Evolutionary conservation across 2,329 filamentous ascomycete species (phyloP).

Genomic region (Setomelanomma holmii): DNA sequence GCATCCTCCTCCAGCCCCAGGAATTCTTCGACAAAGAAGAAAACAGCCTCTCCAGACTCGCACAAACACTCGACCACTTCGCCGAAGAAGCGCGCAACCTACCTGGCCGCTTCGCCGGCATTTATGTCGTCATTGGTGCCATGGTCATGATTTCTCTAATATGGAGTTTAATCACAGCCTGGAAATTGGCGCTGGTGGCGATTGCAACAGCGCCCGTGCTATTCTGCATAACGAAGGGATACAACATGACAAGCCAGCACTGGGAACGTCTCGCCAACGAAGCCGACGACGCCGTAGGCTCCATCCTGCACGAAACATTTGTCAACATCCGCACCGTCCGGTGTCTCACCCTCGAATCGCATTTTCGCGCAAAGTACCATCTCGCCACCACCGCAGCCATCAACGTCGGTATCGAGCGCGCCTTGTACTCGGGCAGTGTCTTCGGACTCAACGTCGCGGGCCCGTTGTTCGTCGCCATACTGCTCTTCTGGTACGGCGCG

Average conservation of each 20-base stretch:
- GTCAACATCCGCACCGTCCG: conserved; percentile 80
- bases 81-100: conserved; percentile 88
- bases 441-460: conserved; percentile 81
- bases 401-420: conserved; percentile 69
- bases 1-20: conserved; percentile 76
- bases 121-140: conserved; percentile 68
- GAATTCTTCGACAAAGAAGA: conserved; percentile 77
- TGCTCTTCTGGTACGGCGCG: conserved; percentile 85
- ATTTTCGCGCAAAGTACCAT: conserved; percentile 72
- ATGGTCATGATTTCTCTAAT: conserved; percentile 73
- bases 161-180: conserved; percentile 78
- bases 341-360: conserved; percentile 73
- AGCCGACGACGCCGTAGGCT: conserved; percentile 65
- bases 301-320: conserved; percentile 77
- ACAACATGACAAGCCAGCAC: conserved; percentile 68
- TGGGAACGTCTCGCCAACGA: conserved; percentile 77
- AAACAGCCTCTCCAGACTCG: conserved; percentile 70
- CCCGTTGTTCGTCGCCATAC: conserved; percentile 73
- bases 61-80: conserved; percentile 77
- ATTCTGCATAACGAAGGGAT: conserved; percentile 69
- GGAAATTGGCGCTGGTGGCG: conserved; percentile 81
- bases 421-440: conserved; percentile 70
- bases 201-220: conserved; percentile 73
- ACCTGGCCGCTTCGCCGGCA: conserved; percentile 77
- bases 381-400: conserved; percentile 61